phyloP scores from a whole-genome alignment of 192 early-diverging fungal genomes.

The Coemansia sp. region DNA sequence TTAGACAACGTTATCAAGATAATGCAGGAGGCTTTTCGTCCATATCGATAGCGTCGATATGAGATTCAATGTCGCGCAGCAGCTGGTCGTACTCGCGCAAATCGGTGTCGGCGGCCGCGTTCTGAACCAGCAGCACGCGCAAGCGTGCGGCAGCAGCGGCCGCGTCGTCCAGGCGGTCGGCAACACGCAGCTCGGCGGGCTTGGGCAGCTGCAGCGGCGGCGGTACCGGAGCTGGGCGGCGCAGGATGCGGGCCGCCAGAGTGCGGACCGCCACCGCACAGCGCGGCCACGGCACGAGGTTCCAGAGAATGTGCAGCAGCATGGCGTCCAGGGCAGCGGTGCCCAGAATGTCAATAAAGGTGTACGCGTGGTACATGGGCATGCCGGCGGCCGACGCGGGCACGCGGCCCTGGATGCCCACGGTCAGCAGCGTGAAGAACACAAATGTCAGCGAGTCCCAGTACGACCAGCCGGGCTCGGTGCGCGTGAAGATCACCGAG shows the following conservation, averaged over 20 bases:
- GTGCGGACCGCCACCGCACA: constrained; percentile 12
- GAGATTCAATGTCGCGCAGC: constrained; percentile 20
- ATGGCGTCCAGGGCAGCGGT: constrained; percentile 39
- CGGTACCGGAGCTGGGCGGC: not conserved
- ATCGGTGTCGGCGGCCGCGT: constrained; percentile 18
- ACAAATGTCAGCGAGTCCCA: constrained; percentile 50
- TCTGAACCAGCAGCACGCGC: constrained; percentile 29
- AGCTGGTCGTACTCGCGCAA: constrained; percentile 35
- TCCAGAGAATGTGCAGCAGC: constrained; percentile 39
- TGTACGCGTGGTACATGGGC: constrained; percentile 41
- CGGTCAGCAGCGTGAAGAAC: constrained; percentile 46
- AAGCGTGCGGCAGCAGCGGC: constrained; percentile 17
- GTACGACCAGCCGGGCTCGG: constrained; percentile 45
- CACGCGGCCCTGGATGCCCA: constrained; percentile 43
- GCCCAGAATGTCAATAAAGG: constrained; percentile 39
- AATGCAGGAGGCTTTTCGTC: constrained; percentile 5
- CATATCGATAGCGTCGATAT: constrained; percentile 19
- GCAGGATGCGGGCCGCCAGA: constrained; percentile 1
- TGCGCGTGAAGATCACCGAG: constrained; percentile 38
- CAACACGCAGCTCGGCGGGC: not conserved
- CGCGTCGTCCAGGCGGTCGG: constrained; percentile 27
- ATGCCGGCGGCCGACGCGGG: constrained; percentile 33
- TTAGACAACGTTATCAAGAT: not conserved
- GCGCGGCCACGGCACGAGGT: constrained; percentile 43
- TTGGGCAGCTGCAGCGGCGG: not conserved